These are phyloP conservation scores for Flaveria floridana DNA, from an alignment of 140 eudicot genomes.

Conservation along the genomic window DNA sequence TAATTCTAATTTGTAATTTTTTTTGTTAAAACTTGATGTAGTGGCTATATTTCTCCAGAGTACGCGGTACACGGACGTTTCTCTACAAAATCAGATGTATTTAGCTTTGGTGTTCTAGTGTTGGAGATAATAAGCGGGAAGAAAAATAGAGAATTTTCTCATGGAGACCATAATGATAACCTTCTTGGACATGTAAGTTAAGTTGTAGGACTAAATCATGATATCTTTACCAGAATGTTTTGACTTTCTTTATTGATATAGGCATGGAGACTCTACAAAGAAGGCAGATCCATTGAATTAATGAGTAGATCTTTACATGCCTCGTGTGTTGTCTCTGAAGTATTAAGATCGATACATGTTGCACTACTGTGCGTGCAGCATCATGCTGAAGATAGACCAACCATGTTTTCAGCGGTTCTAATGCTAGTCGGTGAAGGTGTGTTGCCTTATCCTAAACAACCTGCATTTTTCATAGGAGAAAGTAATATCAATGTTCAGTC, in stretches of 20 bases:
- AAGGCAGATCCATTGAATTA: slow-evolving; percentile 9
- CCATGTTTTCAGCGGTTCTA: slow-evolving; percentile 18
- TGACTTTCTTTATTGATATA: background rate
- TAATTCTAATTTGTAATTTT: background rate
- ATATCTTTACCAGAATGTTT: background rate
- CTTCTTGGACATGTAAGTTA: slow-evolving; percentile 38
- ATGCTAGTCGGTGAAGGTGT: slow-evolving; percentile 27
- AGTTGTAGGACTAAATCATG: background rate
- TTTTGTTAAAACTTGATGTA: background rate
- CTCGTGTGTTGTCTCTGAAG: slow-evolving; percentile 15
- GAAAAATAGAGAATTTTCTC: slow-evolving; percentile 24
- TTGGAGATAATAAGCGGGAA: slow-evolving; percentile 29
- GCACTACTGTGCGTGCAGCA: slow-evolving; percentile 34
- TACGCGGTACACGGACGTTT: slow-evolving; percentile 29
- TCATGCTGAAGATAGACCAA: slow-evolving; percentile 36
- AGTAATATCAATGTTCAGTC: background rate
- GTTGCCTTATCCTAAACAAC: slow-evolving; percentile 27
- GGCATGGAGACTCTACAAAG: slow-evolving; percentile 36
- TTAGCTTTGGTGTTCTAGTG: slow-evolving; percentile 36
- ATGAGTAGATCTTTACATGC: slow-evolving; percentile 16
- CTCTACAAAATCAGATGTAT: slow-evolving; percentile 34
- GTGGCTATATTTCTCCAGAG: slow-evolving; percentile 31
- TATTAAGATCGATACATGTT: slow-evolving; percentile 32
- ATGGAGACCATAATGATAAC: slow-evolving; percentile 26
- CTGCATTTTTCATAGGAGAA: slow-evolving; percentile 23